phyloP scores from a whole-genome alignment of 1,284 basidiomycete genomes.

The Xerocomus nothofagi region DNA sequence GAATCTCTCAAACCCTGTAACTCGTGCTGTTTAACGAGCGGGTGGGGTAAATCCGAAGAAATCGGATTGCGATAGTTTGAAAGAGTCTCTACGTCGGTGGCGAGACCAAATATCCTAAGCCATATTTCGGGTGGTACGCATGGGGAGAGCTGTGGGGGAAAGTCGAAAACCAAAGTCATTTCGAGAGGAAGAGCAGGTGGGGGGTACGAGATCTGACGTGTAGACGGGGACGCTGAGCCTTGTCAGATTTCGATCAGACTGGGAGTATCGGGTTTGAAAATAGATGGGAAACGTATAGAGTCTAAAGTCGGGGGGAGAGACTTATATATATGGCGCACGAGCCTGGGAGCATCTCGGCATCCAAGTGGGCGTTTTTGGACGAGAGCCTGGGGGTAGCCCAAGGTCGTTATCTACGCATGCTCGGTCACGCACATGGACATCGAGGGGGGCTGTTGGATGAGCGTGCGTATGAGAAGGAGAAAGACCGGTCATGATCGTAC shows the following conservation, averaged over 20 bases:
- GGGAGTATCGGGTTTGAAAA: not conserved
- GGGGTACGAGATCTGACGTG: not conserved
- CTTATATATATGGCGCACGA: constrained; percentile 15
- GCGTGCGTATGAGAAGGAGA: too few relatives aligned
- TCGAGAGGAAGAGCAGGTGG: not conserved
- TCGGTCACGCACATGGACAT: not conserved
- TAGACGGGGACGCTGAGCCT: not conserved
- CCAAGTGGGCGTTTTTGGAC: not conserved
- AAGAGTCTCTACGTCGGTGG: constrained; percentile 13
- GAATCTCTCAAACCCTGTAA: constrained; percentile 19
- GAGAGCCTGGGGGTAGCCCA: constrained; percentile 1
- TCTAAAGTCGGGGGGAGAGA: not conserved
- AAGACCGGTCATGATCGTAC: too few relatives aligned
- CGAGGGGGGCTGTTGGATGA: not conserved
- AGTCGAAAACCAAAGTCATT: constrained; percentile 15
- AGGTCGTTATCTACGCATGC: not conserved
- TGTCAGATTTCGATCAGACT: not conserved
- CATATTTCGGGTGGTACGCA: constrained; percentile 34
- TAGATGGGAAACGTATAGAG: constrained; percentile 8
- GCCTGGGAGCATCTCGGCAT: constrained; percentile 18
- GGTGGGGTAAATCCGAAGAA: constrained; percentile 21
- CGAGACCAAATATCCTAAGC: constrained; percentile 29
- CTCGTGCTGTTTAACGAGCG: constrained; percentile 21
- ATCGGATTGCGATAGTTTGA: constrained; percentile 10
- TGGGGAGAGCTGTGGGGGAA: not conserved